Evolutionary conservation across 2,329 filamentous ascomycete genomes (phyloP).

Genomic region (Tolypocladium tropicale): DNA sequence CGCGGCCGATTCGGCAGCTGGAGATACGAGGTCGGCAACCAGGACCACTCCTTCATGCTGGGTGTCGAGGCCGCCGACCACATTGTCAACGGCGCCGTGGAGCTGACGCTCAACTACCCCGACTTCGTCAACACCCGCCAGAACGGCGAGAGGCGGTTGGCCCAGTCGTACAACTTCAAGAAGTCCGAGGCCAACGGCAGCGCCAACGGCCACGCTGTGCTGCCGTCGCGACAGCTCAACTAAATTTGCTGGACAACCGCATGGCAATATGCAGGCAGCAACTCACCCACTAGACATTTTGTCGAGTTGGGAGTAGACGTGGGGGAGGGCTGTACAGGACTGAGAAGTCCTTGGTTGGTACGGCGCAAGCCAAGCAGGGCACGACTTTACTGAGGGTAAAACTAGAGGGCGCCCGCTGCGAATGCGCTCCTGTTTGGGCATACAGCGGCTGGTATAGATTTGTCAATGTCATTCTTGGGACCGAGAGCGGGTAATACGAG

Average conservation of each 20-base stretch:
- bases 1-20: constrained; percentile 96
- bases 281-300: not conserved
- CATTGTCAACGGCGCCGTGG: constrained; percentile 79
- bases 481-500: not conserved
- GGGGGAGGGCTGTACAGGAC: not conserved
- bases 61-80: constrained; percentile 89
- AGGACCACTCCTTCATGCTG: constrained; percentile 97
- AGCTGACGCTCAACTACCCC: constrained; percentile 92
- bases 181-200: constrained; percentile 22
- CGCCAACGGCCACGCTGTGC: constrained; percentile 20
- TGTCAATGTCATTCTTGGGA: not conserved
- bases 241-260: constrained; percentile 6
- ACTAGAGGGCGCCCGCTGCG: not conserved
- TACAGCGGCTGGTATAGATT: not conserved
- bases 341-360: not conserved
- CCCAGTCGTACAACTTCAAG: constrained; percentile 33
- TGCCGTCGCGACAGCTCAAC: constrained; percentile 28
- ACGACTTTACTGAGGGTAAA: not conserved
- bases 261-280: not conserved
- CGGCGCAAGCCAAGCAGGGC: not conserved
- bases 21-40: constrained; percentile 94
- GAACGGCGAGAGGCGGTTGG: constrained; percentile 40
- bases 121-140: constrained; percentile 81
- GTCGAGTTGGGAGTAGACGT: not conserved
- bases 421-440: not conserved